Base-by-base conservation (phyloP, 75 land plant species). In the Picea sitchensis region DNA sequence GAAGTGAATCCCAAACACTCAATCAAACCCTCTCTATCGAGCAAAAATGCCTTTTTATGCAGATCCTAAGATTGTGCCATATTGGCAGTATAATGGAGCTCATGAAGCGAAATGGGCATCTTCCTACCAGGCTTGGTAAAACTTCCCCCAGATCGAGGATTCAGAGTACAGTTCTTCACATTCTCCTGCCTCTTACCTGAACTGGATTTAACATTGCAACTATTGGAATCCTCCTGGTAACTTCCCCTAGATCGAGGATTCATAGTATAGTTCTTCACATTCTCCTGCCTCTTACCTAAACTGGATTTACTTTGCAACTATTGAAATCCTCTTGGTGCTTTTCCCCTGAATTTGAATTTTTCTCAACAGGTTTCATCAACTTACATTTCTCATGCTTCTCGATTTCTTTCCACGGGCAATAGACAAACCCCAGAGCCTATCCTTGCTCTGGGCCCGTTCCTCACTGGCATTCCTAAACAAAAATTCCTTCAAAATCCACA, bases 391-490 rank as follows among this genome's bases (percentile, higher is more conserved):
- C 36, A 23, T 67, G 71, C 44, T 67, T 67, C 38, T 67, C 71
- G 18, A 67, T 31, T 67, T 36, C 44, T 67, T 67, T 0, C 41
- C 71, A 1, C 41, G 71, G 0, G 71, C 31, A 6, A 67, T 67
- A 67, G 71, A 67, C 0, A 67, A 41, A 1, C 71, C 71, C 38
- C 82, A 58, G 20, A 80, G 76, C 8, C 77, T 81, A n/a, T 86
- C 86, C 38, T 74, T 76, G 56, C 80, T 76, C 62, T 58, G 86
- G 0, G 85, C 81, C 14, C 89, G 73, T 0, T 88, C 89, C 74
- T 90, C 92, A 34, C 90, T 88, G 30, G 90, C 86, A 72, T 90
- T 91, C 17, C 92, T 76, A 82, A 91, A 91, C 63, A 87, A 76
- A 9, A 90, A 79, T 20, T 90, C 92, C 78, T 77, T 88, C 14